Evolutionary conservation across 768 basidiomycete genomes (phyloP), one percentile per base, ranked within the genome.

Genomic region (Filobasidium wieringae): DNA sequence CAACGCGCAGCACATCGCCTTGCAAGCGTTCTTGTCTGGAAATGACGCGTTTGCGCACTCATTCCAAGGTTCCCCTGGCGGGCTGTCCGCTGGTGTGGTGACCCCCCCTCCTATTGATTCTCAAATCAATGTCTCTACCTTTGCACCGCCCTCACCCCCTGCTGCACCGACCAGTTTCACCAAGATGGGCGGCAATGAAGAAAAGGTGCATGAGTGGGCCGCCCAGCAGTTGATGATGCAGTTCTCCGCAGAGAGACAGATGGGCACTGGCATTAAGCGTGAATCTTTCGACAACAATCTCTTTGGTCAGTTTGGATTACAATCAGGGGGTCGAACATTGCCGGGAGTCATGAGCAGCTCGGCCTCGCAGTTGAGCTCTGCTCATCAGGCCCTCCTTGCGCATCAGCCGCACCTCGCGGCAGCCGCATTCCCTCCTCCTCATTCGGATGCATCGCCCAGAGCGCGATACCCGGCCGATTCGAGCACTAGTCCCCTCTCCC

Each of bases 401-500:
- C 32, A 32, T 24, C 60, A 61, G 33, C 60, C 60, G 45, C 60
- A 61, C n/a, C 51, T 61, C 34, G 60, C 60, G 14, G 55, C 60
- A 1, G 60, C 60, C 12, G 60, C 53, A 12, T 61, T 61, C 51
- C 60, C 60, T n/a, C 55, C 60, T 19, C 51, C 60, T 7, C 37
- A 7, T 51, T 36, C 34, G 17, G 2, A 36, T 36, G 27, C 40
- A 34, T 36, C 43, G 30, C 24, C 26, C 2, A 17, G 55, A 56
- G 27, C 29, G 22, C 19, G 31, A 32, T 56, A 32, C 17, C n/a
- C 30, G 34, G 32, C 29, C 41, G 12, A 33, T 56, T 43, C 22
- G 49, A 12, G 43, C 56, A 22, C 49, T 19, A 34, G 32, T 51
- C 34, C n/a, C 27, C 27, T 5, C 30, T 43, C 15, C 39, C n/a